phyloP scores from a whole-genome alignment of 1,139 yeast species.

The Zhuliangozyma blackwelliae region DNA sequence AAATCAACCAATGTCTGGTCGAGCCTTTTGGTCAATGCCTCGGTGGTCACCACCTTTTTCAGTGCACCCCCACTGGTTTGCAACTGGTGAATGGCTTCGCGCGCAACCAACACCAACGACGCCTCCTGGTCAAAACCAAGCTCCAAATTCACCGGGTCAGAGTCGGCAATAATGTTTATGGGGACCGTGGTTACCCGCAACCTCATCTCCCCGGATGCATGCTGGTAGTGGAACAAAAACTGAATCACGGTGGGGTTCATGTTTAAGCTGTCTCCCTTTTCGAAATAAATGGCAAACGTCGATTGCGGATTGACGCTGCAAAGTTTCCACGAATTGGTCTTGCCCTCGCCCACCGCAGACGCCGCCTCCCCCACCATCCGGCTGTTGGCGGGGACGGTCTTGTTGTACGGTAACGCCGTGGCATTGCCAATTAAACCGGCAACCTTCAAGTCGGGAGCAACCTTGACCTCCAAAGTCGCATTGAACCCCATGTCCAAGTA shows the following conservation, averaged over 20 bases:
- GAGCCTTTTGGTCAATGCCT: slow-evolving; percentile 70
- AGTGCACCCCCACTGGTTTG: slow-evolving; percentile 16
- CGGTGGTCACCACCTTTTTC: slow-evolving; percentile 15
- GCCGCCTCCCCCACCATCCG: slow-evolving; percentile 12
- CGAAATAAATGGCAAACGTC: slow-evolving; percentile 55
- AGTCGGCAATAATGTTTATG: slow-evolving; percentile 38
- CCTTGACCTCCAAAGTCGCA: slow-evolving; percentile 54
- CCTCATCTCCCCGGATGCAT: slow-evolving; percentile 42
- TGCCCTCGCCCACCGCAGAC: slow-evolving; percentile 41
- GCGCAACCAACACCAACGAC: slow-evolving; percentile 58
- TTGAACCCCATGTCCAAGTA: slow-evolving; percentile 50
- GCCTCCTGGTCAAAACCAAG: slow-evolving; percentile 66
- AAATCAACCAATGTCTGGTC: slow-evolving; percentile 81
- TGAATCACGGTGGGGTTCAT: slow-evolving; percentile 46
- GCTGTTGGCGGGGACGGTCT: slow-evolving; percentile 14
- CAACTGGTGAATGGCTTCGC: slow-evolving; percentile 48
- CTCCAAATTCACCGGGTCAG: slow-evolving; percentile 36
- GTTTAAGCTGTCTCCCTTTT: slow-evolving; percentile 37
- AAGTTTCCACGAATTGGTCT: slow-evolving; percentile 59
- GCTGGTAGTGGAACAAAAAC: slow-evolving; percentile 73
- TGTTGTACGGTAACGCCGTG: slow-evolving; percentile 32
- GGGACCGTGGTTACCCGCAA: slow-evolving; percentile 50
- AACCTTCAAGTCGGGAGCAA: slow-evolving; percentile 44
- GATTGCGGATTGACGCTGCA: slow-evolving; percentile 54
- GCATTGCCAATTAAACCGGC: slow-evolving; percentile 62